Conservation (phyloP, 1,284 basidiomycete genomes). For the Trichosporon sp. region DNA sequence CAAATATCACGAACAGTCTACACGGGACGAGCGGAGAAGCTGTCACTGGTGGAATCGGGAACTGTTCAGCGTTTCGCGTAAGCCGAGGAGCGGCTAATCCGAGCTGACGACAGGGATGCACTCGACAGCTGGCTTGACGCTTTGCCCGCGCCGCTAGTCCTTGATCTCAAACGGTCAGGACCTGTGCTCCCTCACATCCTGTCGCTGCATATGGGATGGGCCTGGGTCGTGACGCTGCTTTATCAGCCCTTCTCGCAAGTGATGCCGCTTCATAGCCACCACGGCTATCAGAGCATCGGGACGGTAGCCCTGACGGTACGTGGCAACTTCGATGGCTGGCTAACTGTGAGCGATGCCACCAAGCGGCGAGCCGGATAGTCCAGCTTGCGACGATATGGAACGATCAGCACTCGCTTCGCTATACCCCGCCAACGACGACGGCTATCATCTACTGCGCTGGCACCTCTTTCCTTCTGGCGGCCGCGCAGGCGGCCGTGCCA, state of each 20-base stretch:
- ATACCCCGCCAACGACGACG: conserved; percentile 58
- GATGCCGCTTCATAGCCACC: neutral
- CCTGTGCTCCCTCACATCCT: conserved; percentile 58
- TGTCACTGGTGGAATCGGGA: conserved; percentile 6
- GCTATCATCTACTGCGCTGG: conserved; percentile 63
- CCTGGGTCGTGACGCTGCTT: conserved; percentile 61
- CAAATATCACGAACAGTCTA: conserved; percentile 13
- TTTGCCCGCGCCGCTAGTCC: conserved; percentile 51
- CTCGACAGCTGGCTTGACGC: conserved; percentile 59
- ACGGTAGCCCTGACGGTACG: conserved; percentile 14
- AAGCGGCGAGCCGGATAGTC: conserved; percentile 62
- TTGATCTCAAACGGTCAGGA: conserved; percentile 52
- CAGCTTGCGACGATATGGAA: conserved; percentile 57
- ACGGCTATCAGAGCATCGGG: neutral
- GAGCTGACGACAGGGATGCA: conserved; percentile 23
- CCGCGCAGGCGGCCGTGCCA: conserved; percentile 9
- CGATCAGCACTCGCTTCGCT: conserved; percentile 57
- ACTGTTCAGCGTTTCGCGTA: conserved; percentile 4
- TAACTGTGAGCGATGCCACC: conserved; percentile 52
- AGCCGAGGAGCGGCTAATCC: neutral
- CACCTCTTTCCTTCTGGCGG: conserved; percentile 41
- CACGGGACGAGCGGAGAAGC: conserved; percentile 5
- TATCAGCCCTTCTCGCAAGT: conserved; percentile 55
- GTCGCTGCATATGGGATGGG: conserved; percentile 60
- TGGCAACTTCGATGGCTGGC: neutral